Evolutionary conservation across 2,329 filamentous ascomycete species (phyloP), one percentile per base, ranked within the genome.

Genomic region (Myriosclerotinia duriaeana): DNA sequence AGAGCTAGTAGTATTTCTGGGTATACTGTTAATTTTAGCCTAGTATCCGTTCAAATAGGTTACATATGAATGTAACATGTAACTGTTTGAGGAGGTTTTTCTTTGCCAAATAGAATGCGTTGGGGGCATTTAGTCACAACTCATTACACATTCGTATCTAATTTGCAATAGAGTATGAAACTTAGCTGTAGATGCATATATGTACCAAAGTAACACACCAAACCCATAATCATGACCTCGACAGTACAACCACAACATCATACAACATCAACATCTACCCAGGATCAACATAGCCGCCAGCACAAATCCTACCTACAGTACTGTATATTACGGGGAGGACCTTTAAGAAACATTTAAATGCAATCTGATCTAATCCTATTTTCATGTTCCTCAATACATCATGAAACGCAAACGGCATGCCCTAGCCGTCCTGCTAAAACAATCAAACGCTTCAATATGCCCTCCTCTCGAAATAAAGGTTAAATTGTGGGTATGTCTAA

Each of bases 231-330:
- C 30, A 30, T 59, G 30, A 48, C 3, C 4, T 22, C 5, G 7
- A 38, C 12, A n/a, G 48, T 50, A 36, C 48, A 36, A 22, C 42
- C 3, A n/a, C 11, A 3, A n/a, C 7, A 48, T 9, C 6, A n/a
- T n/a, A 60, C 42, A 36, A 38, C 55, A 22, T 56, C n/a, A 26
- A 2, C 26, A 3, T 26, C 26, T 34, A 22, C 11, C 42, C 20
- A 48, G 42, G 56, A 60, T 60, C 11, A 11, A 22, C 56, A 50
- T 42, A 60, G 56, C 56, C 56, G 56, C 44, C 30, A 38, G 48
- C 30, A 50, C 56, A 17, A 36, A 60, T 60, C 44, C 30, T 60
- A 60, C 30, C 12, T 22, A n/a, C 12, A 7, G 56, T 17, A n/a
- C 12, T 4, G 56, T 17, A 60, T 8, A 60, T 5, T 34, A 34